These are phyloP conservation scores for Colletotrichum graminicola DNA, from an alignment of 2,329 filamentous ascomycete genomes.

Conservation along the genomic window DNA sequence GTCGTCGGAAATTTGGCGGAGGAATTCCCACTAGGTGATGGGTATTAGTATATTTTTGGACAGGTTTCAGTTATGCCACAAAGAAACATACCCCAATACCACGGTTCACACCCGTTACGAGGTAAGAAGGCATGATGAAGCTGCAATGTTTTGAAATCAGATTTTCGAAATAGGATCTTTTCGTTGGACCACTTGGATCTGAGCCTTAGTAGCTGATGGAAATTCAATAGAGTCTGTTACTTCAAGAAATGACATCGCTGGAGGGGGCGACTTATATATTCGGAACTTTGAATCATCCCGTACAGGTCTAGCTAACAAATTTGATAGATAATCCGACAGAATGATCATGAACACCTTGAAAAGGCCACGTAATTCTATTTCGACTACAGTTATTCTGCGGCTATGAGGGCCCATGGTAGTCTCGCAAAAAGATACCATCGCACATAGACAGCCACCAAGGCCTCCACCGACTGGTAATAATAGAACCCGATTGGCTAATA, in stretches of 20 bases:
- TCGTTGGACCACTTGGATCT: rapidly evolving
- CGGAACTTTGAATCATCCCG: not conserved
- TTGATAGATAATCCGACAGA: not conserved
- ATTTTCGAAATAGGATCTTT: not conserved
- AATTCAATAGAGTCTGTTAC: not conserved
- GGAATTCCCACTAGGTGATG: constrained; percentile 3
- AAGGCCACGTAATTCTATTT: not conserved
- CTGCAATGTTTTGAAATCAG: no score
- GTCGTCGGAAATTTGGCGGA: constrained; percentile 53
- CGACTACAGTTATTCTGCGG: not conserved
- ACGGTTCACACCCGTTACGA: constrained; percentile 18
- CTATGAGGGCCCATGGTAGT: not conserved
- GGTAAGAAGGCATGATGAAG: constrained; percentile 16
- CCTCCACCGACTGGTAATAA: not conserved
- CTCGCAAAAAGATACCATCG: constrained; percentile 10
- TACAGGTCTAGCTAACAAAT: not conserved
- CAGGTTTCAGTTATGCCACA: no score
- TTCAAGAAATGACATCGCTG: not conserved
- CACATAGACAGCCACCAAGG: not conserved
- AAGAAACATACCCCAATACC: constrained; percentile 11
- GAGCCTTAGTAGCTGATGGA: not conserved
- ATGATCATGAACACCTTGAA: not conserved
- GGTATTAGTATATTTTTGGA: not conserved
- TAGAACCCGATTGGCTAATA: not conserved
- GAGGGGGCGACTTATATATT: not conserved